Conservation (phyloP, 805 yeast genomes). For the Zygoascus bituminiphila region DNA sequence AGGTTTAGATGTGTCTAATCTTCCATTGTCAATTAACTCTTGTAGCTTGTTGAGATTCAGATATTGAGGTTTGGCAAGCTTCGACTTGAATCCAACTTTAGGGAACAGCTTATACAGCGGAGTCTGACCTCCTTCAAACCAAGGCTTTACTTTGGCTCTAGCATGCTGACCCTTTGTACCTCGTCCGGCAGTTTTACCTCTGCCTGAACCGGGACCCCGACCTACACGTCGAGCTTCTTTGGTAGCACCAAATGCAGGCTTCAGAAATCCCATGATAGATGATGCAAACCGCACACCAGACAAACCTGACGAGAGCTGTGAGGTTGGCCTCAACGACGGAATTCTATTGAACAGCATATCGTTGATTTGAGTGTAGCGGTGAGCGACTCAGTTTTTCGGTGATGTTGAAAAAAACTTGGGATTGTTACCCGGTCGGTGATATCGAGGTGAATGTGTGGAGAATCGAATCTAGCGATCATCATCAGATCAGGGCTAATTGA, state of each 20-base stretch:
- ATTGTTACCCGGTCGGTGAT: too few species aligned
- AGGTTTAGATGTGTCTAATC: conserved; percentile 42
- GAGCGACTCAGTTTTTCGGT: background rate
- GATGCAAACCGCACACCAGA: background rate
- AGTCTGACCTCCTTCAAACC: conserved; percentile 99
- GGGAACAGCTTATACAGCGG: conserved; percentile 81
- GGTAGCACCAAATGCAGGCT: conserved; percentile 28
- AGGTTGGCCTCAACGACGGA: background rate
- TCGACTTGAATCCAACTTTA: conserved; percentile 62
- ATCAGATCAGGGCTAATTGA: too few species aligned
- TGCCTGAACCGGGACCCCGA: conserved; percentile 84
- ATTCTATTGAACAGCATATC: background rate
- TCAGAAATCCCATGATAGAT: conserved; percentile 20
- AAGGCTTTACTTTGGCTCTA: conserved; percentile 76
- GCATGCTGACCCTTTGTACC: conserved; percentile 99
- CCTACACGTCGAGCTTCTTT: conserved; percentile 57
- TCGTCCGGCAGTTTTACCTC: conserved; percentile 92
- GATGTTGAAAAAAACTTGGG: too few species aligned
- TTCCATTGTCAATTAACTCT: conserved; percentile 58
- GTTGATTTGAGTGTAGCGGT: background rate
- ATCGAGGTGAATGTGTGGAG: too few species aligned
- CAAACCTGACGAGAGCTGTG: background rate
- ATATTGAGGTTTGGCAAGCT: conserved; percentile 30
- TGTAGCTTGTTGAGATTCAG: conserved; percentile 65
- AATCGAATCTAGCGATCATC: too few species aligned